phyloP scores from a whole-genome alignment of 2,329 filamentous ascomycete genomes.

The Trichophyton rubrum region DNA sequence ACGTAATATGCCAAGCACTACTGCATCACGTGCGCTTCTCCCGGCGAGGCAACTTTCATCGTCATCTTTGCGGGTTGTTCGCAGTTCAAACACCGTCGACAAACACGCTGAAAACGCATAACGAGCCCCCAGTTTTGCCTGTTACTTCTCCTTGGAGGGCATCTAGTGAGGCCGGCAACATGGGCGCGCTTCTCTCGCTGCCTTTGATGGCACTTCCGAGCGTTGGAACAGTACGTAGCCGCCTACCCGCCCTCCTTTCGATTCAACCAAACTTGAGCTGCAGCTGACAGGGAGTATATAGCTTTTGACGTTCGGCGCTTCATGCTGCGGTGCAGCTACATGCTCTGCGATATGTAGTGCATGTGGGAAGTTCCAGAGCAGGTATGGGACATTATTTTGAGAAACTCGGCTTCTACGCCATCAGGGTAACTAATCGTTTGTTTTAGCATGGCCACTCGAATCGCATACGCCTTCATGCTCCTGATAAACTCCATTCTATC shows the following conservation, averaged over 20 bases:
- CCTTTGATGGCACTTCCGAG: constrained; percentile 82
- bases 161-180: constrained; percentile 29
- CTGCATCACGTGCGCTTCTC: neutral
- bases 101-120: no score
- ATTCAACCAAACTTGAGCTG: neutral
- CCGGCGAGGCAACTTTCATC: neutral
- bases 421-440: neutral
- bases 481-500: constrained; percentile 93
- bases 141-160: neutral
- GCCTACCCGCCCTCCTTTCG: neutral
- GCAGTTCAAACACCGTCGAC: neutral
- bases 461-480: constrained; percentile 88
- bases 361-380: constrained; percentile 94
- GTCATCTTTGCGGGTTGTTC: neutral
- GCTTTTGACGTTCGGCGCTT: constrained; percentile 49
- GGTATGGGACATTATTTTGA: constrained; percentile 39
- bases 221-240: constrained; percentile 60
- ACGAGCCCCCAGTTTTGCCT: neutral
- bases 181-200: constrained; percentile 85
- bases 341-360: constrained; percentile 92
- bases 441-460: constrained; percentile 79
- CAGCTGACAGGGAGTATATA: constrained; percentile 2
- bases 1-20: neutral
- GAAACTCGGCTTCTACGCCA: neutral
- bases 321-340: constrained; percentile 91